These are phyloP conservation scores for Tolypocladium guangdongense DNA, from an alignment of 2,329 filamentous ascomycete genomes.

Conservation along the genomic window DNA sequence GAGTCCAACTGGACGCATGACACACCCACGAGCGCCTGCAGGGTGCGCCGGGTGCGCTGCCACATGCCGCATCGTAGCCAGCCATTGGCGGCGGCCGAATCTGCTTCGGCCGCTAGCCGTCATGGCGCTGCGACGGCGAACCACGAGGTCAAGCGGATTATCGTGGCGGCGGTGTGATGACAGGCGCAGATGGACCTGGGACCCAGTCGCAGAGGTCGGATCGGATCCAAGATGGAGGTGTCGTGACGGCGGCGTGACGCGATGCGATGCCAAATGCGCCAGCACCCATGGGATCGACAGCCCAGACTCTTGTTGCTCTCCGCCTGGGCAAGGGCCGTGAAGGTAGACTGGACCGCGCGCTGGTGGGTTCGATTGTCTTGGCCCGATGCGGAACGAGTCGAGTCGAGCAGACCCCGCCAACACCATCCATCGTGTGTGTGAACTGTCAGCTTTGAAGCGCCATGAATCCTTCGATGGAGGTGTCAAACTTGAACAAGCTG, in stretches of 20 bases:
- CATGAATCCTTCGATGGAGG: not conserved
- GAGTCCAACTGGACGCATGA: too few species aligned
- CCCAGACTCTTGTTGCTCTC: too few species aligned
- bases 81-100: conserved; percentile 2
- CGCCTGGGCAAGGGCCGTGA: not conserved
- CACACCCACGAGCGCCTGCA: too few species aligned
- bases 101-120: not conserved
- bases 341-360: not conserved
- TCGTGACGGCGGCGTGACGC: not conserved
- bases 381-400: not conserved
- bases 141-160: not conserved
- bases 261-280: not conserved
- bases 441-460: not conserved
- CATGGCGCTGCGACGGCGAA: not conserved
- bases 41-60: conserved; percentile 5
- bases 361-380: not conserved
- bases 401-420: not conserved
- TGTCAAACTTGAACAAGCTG: not conserved
- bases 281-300: not conserved
- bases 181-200: not conserved
- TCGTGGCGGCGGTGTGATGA: not conserved
- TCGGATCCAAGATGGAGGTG: not conserved
- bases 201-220: not conserved
- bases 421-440: not conserved
- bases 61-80: conserved; percentile 1